Evolutionary conservation across 495 filamentous ascomycete species (phyloP), one percentile per base, ranked within the genome.

Genomic region (Friedmanniomyces endolithicus): DNA sequence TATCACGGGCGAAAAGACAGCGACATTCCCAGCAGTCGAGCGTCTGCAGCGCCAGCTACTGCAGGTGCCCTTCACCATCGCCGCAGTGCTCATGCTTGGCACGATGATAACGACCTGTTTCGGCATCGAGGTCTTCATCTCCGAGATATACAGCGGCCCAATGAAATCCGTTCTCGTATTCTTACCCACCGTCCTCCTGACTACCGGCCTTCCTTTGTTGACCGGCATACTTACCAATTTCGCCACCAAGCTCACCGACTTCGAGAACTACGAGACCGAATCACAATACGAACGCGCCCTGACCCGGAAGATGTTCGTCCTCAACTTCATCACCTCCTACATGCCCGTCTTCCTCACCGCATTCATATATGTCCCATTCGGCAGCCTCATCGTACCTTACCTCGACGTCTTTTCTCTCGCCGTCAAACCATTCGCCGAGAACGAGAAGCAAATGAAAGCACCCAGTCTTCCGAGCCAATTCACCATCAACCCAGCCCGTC

Each of bases 241-340:
- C 59, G 92, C 92, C 6, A 84, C 84, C 20, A 75, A 71, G 60
- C 77, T 98, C 6, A 97, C 85, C 27, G 79, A 94, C 48, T 80
- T 80, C 58, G 92, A 98, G 63, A 98, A 98, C 67, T 90, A 95
- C 68, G 86, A 94, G 65, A 96, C 88, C 0, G 74, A 78, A 17
- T 82, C 85, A 51, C 75, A 79, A 0, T 87, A 97, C 58, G 82
- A 94, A 58, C 76, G 79, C 2, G 84, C 88, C 1, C 74, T 97
- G 64, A 89, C 88, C 2, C 80, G 81, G 63, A 98, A 98, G 69
- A 79, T 94, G 41, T 96, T 98, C 60, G 79, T 98, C 22, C 77
- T 98, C 59, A 97, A 98, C 72, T 95, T 97, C 64, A 92, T 98
- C 64, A 95, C 88, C 12, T 96, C 92, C 0, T 98, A 97, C 64